Evolutionary conservation across 2,329 filamentous ascomycete genomes (phyloP).

Genomic region (Arthrobotrys sinensis): DNA sequence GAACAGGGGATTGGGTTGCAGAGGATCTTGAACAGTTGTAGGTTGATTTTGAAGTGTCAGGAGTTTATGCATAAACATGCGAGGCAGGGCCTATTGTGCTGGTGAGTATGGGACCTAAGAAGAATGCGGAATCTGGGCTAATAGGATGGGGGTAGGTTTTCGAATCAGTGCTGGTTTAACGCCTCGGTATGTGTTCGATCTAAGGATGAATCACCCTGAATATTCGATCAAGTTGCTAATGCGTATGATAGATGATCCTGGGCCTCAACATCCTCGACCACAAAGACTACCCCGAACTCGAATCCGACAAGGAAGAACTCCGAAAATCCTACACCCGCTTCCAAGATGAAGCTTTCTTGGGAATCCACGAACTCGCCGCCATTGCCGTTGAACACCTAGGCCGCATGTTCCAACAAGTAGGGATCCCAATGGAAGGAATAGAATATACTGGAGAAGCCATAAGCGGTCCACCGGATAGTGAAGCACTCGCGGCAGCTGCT

Average conservation of each 20-base stretch:
- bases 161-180: slow-evolving; percentile 60
- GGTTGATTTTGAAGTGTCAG: slow-evolving; percentile 56
- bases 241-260: slow-evolving; percentile 38
- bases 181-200: slow-evolving; percentile 38
- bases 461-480: background rate
- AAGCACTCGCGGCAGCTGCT: slow-evolving; percentile 2
- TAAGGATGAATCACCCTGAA: too few species aligned
- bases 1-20: slow-evolving; percentile 36
- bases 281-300: slow-evolving; percentile 44
- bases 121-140: too few species aligned
- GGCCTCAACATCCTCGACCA: slow-evolving; percentile 56
- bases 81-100: slow-evolving; percentile 49
- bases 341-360: slow-evolving; percentile 52
- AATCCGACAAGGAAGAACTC: slow-evolving; percentile 53
- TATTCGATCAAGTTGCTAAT: background rate
- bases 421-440: slow-evolving; percentile 50
- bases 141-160: slow-evolving; percentile 26
- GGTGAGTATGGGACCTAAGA: slow-evolving; percentile 5
- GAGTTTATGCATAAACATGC: slow-evolving; percentile 60
- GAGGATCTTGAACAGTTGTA: slow-evolving; percentile 46
- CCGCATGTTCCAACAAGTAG: slow-evolving; percentile 53
- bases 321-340: slow-evolving; percentile 50
- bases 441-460: slow-evolving; percentile 21
- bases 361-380: slow-evolving; percentile 53
- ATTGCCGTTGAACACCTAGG: slow-evolving; percentile 53